Evolutionary conservation across 78 protist genomes (phyloP).

Genomic region (Dictyostelium capitatum): DNA sequence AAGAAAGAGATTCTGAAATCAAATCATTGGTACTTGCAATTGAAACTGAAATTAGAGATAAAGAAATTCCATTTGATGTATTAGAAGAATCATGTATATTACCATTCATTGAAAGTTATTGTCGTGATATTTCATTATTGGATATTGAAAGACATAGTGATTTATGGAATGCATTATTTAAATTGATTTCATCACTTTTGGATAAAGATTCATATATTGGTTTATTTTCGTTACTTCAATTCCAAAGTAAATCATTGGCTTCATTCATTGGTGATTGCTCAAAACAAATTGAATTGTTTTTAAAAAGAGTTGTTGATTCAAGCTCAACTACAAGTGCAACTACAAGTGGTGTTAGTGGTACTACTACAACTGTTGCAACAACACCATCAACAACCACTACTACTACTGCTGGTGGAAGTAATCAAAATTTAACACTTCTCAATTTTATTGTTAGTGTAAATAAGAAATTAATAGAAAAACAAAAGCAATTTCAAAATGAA

Average conservation of each 20-base stretch:
- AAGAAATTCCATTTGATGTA: constrained; percentile 39
- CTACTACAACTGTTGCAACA: not conserved
- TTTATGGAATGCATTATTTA: constrained; percentile 36
- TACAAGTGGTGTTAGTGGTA: not conserved
- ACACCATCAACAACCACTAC: not conserved
- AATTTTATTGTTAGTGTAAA: constrained; percentile 4
- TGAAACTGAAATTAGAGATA: not conserved
- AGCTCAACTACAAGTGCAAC: not conserved
- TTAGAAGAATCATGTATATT: constrained; percentile 74
- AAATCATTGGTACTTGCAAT: constrained; percentile 30
- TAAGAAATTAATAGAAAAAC: constrained; percentile 25
- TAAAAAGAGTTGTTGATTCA: constrained; percentile 34
- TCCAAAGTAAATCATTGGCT: constrained; percentile 47
- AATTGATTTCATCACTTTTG: constrained; percentile 22
- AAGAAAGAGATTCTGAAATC: constrained; percentile 74
- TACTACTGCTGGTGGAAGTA: not conserved
- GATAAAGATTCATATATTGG: constrained; percentile 35
- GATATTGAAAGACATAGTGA: constrained; percentile 79
- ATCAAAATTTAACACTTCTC: constrained; percentile 7
- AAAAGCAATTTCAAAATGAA: constrained; percentile 46
- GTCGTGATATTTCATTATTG: constrained; percentile 67
- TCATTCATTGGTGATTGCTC: not conserved
- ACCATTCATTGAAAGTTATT: constrained; percentile 74
- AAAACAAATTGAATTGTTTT: constrained; percentile 21
- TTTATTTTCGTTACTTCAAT: constrained; percentile 34